phyloP scores from a whole-genome alignment of 768 basidiomycete species.

The Mycena alexandri region DNA sequence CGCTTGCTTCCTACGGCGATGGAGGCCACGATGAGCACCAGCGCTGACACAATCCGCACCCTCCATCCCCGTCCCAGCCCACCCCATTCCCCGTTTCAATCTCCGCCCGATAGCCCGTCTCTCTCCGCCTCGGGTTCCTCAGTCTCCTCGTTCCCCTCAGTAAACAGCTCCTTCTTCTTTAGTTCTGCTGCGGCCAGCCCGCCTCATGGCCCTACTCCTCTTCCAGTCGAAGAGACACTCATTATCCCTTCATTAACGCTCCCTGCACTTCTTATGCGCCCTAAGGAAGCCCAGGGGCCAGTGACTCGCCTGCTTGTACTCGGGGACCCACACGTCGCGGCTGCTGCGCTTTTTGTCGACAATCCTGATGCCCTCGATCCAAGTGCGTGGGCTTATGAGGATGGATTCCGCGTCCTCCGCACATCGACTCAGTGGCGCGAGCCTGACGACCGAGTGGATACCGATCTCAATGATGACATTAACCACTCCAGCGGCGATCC shows the following conservation, averaged over 20 bases:
- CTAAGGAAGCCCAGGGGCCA: background rate
- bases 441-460: background rate
- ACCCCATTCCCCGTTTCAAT: slow-evolving; percentile 56
- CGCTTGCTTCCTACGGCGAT: slow-evolving; percentile 36
- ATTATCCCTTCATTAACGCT: slow-evolving; percentile 28
- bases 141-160: slow-evolving; percentile 78
- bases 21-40: slow-evolving; percentile 53
- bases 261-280: slow-evolving; percentile 17
- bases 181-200: slow-evolving; percentile 80
- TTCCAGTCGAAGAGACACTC: slow-evolving; percentile 17
- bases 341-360: slow-evolving; percentile 1
- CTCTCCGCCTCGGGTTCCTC: slow-evolving; percentile 60
- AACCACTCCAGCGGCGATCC: background rate
- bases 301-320: slow-evolving; percentile 16
- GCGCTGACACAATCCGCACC: slow-evolving; percentile 55
- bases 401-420: slow-evolving; percentile 1
- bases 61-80: slow-evolving; percentile 39
- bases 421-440: background rate
- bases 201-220: slow-evolving; percentile 62
- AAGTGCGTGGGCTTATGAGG: slow-evolving; percentile 7
- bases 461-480: background rate
- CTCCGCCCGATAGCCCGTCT: slow-evolving; percentile 70
- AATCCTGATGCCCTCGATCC: slow-evolving; percentile 15
- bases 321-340: background rate
- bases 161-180: slow-evolving; percentile 83